Evolutionary conservation across 495 filamentous ascomycete species (phyloP), one percentile per base, ranked within the genome.

Genomic region (Bathelium albidoporum): DNA sequence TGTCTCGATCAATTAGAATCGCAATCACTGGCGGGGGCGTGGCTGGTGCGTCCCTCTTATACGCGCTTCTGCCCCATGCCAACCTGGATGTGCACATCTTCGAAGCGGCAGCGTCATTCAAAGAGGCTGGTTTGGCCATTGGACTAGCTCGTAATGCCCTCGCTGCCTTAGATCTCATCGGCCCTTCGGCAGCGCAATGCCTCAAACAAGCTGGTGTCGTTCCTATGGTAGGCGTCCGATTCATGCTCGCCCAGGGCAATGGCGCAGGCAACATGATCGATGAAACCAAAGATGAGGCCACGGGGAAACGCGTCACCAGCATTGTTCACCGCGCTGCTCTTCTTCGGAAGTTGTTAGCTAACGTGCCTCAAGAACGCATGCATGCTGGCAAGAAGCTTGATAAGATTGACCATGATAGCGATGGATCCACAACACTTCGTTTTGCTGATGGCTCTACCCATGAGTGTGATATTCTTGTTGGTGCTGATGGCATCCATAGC

Each of bases 401-500:
- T 1, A 59, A 69, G 24, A 32, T 75, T 12, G 68, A 69, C 49
- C 31, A 64, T 20, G 73, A 70, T 14, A 59, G 39, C 7, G 59
- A 62, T n/a, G 73, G 65, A 32, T 76, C 76, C 26, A 66, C 80
- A 1, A 44, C 75, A 3, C 62, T 86, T 53, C 67, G 71, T 11
- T 88, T 89, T 63, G 64, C 66, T 0, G 85, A 88, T 70, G 84
- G 85, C 7, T 79, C 70, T 0, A 75, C 65, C 2, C 83, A 75
- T 0, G 72, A 78, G 64, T 68, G 68, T 63, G 65, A 39, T 39
- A 72, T 71, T 0, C 80, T 85, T 2, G 71, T 87, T 32, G 67
- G 82, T 0, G 82, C 81, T 66, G 83, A 86, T 75, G 83, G 84
- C 1, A 83, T 87, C 61, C 77, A 79, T 63, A 79, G 77, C 0